Percentiles rank a stretch among this genome's conserved stretches.
These are phyloP conservation scores for Galerina sulciceps DNA, from an alignment of 768 basidiomycete species.

Conservation along the genomic window DNA sequence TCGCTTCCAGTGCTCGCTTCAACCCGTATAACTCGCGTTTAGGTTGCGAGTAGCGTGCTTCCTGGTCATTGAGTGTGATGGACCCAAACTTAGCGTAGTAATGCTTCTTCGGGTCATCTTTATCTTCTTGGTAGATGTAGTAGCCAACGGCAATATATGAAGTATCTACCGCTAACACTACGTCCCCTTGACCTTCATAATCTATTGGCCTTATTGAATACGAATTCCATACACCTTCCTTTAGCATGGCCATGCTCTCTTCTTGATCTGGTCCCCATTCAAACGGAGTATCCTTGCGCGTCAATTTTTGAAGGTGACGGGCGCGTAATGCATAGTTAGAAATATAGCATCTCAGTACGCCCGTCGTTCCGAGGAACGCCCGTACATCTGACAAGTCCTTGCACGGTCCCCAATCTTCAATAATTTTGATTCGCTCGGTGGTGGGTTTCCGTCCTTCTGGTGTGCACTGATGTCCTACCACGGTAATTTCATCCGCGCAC, in stretches of 20 bases:
- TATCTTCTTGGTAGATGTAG: slow-evolving; percentile 37
- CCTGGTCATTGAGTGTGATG: slow-evolving; percentile 37
- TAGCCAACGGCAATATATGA: slow-evolving; percentile 36
- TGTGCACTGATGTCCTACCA: background rate
- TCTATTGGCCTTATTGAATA: too few relatives aligned
- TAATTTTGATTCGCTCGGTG: background rate
- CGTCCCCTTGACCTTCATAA: too few relatives aligned
- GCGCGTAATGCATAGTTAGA: slow-evolving; percentile 23
- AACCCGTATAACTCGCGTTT: slow-evolving; percentile 45
- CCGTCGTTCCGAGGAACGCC: background rate
- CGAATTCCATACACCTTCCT: too few relatives aligned
- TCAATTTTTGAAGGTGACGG: slow-evolving; percentile 21
- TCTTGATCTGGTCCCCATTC: slow-evolving; percentile 5
- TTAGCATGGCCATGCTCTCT: too few relatives aligned
- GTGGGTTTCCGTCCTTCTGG: background rate
- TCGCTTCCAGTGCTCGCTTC: slow-evolving; percentile 23
- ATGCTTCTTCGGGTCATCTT: slow-evolving; percentile 17
- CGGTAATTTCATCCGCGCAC: background rate
- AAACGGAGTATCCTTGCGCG: slow-evolving; percentile 18
- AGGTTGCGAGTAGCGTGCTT: slow-evolving; percentile 38
- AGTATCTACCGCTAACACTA: slow-evolving; percentile 45
- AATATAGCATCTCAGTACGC: slow-evolving; percentile 26
- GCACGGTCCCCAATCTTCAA: background rate
- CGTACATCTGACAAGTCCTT: background rate
- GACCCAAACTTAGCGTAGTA: slow-evolving; percentile 39